Evolutionary conservation across 2,329 filamentous ascomycete species (phyloP), one percentile per base, ranked within the genome.

Genomic region (Alternaria rosae): DNA sequence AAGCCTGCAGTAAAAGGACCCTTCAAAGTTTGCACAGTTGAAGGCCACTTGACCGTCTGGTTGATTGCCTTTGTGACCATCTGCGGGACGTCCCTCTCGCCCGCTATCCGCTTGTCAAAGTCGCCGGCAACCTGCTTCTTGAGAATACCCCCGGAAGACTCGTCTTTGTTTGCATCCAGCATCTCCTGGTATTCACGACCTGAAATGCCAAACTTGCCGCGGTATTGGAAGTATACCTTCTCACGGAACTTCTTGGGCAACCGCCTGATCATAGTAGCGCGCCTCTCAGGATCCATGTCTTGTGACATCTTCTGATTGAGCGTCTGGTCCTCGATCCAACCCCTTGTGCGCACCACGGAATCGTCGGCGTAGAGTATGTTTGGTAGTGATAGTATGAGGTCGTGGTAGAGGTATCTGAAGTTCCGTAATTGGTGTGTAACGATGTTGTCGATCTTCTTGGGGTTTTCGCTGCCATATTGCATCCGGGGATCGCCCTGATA

Each of bases 401-500:
- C 94, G 11, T 91, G 90, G 78, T 99, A 99, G 0, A 99, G 86
- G 5, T 92, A 89, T 32, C 95, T 89, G 84, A 99, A 99, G 77
- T 97, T 94, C 38, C 91, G 84, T 76, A 97, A 88, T 79, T 99
- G 97, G 75, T 96, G 90, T 48, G 89, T 89, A 28, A 99, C 95
- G 70, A 99, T 99, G 79, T 98, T 98, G 71, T 88, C 86, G 20
- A 99, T 93, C 80, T 99, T 99, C 75, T 89, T 89, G 30, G 92
- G 93, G 75, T 98, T 92, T 79, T 99, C 95, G 1, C 92, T 92
- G 3, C 92, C 91, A 43, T 97, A 85, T 2, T 89, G 85, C 95
- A 99, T 99, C 66, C 95, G 92, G n/a, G 94, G 93, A 75, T 99
- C 95, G 32, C 95, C 95, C 69, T 97, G 88, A 78, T 99, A 99